Conservation (phyloP, 331 rosid species). For the Ulmus americana region DNA sequence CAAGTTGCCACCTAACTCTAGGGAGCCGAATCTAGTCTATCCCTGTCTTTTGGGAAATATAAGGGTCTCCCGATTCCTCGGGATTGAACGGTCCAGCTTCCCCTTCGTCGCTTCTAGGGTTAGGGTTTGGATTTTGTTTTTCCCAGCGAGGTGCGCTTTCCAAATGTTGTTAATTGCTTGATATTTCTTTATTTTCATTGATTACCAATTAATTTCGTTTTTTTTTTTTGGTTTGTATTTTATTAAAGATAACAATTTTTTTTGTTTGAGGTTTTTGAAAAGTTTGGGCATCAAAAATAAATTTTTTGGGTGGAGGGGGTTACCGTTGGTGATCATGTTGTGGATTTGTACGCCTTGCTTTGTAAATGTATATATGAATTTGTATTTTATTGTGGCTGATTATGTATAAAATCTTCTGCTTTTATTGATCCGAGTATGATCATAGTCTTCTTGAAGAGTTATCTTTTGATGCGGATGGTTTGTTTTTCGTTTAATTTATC, state of each 20-base stretch:
- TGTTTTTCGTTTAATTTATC: neutral
- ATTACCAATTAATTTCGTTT: neutral
- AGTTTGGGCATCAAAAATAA: too few relatives aligned
- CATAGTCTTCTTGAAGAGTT: neutral
- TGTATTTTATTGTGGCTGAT: too few relatives aligned
- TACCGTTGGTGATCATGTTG: too few relatives aligned
- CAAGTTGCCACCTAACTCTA: conserved; percentile 19
- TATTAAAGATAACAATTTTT: neutral
- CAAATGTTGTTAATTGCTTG: neutral
- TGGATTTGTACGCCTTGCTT: too few relatives aligned
- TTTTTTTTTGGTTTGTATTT: neutral
- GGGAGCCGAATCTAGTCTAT: conserved; percentile 2
- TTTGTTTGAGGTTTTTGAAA: neutral
- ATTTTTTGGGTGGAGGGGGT: too few relatives aligned
- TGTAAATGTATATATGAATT: too few relatives aligned
- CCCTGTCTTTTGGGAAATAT: neutral
- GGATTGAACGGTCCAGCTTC: neutral
- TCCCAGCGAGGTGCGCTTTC: conserved; percentile 22
- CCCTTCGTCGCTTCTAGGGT: conserved; percentile 1
- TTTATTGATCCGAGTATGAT: neutral
- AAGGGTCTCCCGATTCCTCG: neutral
- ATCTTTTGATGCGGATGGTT: neutral
- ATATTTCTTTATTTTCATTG: neutral
- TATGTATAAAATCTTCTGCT: neutral
- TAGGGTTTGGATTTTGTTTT: conserved; percentile 31